Evolutionary conservation across 2,329 filamentous ascomycete species (phyloP), one percentile per base, ranked within the genome.

Genomic region (Teratosphaeria nubilosa): DNA sequence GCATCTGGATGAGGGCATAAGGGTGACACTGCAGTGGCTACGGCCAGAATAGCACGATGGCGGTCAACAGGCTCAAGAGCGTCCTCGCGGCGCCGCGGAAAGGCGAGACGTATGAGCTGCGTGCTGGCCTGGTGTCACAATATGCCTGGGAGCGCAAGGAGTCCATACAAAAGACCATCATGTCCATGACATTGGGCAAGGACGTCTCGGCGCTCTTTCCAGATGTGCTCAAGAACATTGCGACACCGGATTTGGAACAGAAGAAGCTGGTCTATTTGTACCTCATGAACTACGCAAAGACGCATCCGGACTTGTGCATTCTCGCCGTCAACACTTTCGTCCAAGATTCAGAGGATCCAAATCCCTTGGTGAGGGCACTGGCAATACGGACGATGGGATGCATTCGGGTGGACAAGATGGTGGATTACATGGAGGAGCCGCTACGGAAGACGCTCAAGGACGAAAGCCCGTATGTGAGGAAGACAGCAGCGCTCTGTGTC

Each of bases 241-340:
- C 94, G 59, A 99, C 94, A 1, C 80, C 77, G 52, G 94, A 99
- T 70, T 78, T 99, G 63, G 94, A 99, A 73, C 94, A 99, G 80
- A 99, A 99, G 84, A 99, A 99, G 80, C 87, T 99, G 65, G 94
- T 99, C 20, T 99, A 99, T 72, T 81, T 99, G 53, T 99, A 99
- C 73, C 80, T 99, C 61, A 99, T 99, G 94, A 99, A 99, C 76
- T 99, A 99, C 76, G 94, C 94, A 69, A 99, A 99, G 80, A 96
- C 92, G 65, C 94, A 99, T 76, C 94, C 94, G 32, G 94, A 99
- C 72, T 85, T 99, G 37, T 99, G 94, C 74, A 99, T 99, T 76
- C 85, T 99, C 66, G 94, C 94, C 65, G 94, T 99, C 71, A 99
- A 99, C 73, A 99, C 94, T 14, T 99, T 99, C 70, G 94, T 97